Base-by-base conservation (phyloP, 176 grass and related monocot species). In the Saccharum officinarum region DNA sequence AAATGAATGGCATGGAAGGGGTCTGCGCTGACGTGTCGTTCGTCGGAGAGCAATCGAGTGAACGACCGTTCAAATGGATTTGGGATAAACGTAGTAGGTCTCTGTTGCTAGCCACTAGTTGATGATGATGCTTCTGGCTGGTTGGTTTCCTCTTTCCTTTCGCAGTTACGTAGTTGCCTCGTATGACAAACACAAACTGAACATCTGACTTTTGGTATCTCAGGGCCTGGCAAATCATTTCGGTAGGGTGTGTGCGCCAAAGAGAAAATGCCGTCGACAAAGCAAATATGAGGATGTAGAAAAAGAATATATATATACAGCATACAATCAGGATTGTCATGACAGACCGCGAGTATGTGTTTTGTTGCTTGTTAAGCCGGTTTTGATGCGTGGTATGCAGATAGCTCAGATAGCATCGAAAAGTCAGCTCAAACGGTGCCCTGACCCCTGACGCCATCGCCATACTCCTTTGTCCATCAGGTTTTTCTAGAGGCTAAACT, bases 341-440 rank as follows among this genome's bases (percentile, higher is more conserved):
- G 16, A 13, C 52, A 8, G 73, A 73, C 18, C 33, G 11, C 13
- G 7, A 57, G 13, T 67, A 12, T 18, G 34, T 26, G 44, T 10
- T 57, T 4, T 80, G 38, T 69, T 78, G 55, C 41, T 73, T 64
- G 65, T 61, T 41, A 40, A 22, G 39, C 31, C 37, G 39, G 22
- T 45, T 74, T 45, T 67, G 49, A 47, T 52, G 30, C 28, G 28
- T 28, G 28, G 28, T 28, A 28, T 28, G 28, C 1, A 28, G 28
- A 28, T 28, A 28, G 28, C 66, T 23, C 42, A 17, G 44, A 15
- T 79, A 66, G 11, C 31, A 11, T 74, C 68, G 22, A 69, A 62
- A 84, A 50, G 68, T 87, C 84, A 83, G 84, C 80, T 79, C 37
- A 13, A 33, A 40, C 1, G 80, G 25, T 73, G n/a, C 26, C 28